A percentile compares a stretch with the other conserved stretches of the same genome.
Conservation (phyloP, 768 basidiomycete genomes). For the Tephrocybe sp. region DNA sequence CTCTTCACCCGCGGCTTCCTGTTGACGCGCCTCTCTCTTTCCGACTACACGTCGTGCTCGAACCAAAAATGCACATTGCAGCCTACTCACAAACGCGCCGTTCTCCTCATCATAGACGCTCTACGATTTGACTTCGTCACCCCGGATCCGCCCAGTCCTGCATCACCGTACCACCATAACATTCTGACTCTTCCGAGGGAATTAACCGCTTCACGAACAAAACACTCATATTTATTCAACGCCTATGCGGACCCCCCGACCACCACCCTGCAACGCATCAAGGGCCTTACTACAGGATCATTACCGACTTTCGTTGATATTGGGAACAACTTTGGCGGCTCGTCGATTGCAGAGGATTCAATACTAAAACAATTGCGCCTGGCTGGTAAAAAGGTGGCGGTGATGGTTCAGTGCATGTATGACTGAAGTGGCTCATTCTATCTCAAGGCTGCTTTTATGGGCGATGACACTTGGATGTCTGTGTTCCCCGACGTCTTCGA, state of each 20-base stretch:
- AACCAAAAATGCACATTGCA: conserved; percentile 42
- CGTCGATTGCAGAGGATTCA: conserved; percentile 86
- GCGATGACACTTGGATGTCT: conserved; percentile 95
- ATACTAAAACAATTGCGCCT: conserved; percentile 69
- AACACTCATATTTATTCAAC: conserved; percentile 84
- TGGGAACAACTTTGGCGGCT: conserved; percentile 90
- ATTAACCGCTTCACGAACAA: conserved; percentile 62
- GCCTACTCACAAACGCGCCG: conserved; percentile 75
- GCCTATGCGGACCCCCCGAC: conserved; percentile 94
- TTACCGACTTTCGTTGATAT: conserved; percentile 94
- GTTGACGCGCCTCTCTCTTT: conserved; percentile 71
- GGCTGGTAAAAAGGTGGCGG: conserved; percentile 59
- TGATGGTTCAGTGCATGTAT: conserved; percentile 12
- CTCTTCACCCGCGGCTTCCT: conserved; percentile 94
- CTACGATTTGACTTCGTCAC: conserved; percentile 93
- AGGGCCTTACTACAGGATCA: conserved; percentile 93
- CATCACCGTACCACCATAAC: conserved; percentile 76
- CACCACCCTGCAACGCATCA: conserved; percentile 91
- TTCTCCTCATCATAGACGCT: conserved; percentile 88
- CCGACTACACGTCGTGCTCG: conserved; percentile 48
- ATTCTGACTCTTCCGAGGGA: conserved; percentile 77
- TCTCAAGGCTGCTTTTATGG: conserved; percentile 80
- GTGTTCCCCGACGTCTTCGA: conserved; percentile 81
- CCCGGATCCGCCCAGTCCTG: conserved; percentile 60
- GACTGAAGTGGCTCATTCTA: conserved; percentile 1